Percentiles rank a stretch among this genome's conserved stretches.
These are phyloP conservation scores for Leccinum boreale DNA, from an alignment of 768 basidiomycete species.

Conservation along the genomic window DNA sequence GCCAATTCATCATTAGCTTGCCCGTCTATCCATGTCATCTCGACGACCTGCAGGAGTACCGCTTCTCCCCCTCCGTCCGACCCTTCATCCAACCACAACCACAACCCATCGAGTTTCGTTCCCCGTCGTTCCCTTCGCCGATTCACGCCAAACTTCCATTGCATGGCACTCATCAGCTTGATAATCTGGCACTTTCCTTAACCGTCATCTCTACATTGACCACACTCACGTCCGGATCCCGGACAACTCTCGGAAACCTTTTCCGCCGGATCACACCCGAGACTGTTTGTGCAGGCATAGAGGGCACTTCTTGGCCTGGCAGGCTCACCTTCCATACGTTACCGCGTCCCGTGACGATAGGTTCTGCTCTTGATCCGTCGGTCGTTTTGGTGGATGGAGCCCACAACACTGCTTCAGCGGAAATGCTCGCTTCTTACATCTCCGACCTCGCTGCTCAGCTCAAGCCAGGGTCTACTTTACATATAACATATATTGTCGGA, in stretches of 20 bases:
- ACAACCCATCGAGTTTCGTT: slow-evolving; percentile 40
- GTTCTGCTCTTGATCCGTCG: slow-evolving; percentile 20
- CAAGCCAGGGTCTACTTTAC: slow-evolving; percentile 25
- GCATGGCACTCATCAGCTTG: slow-evolving; percentile 78
- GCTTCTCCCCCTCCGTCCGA: slow-evolving; percentile 31
- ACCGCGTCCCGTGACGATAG: slow-evolving; percentile 19
- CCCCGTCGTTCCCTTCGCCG: slow-evolving; percentile 42
- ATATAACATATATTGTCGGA: slow-evolving; percentile 69
- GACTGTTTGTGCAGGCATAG: slow-evolving; percentile 56
- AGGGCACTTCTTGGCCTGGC: slow-evolving; percentile 70
- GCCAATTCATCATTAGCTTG: slow-evolving; percentile 35
- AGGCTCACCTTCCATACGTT: slow-evolving; percentile 67
- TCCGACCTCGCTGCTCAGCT: slow-evolving; percentile 33
- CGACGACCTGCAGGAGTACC: slow-evolving; percentile 25
- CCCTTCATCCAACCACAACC: slow-evolving; percentile 35
- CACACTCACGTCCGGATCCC: slow-evolving; percentile 33
- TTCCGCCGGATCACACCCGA: slow-evolving; percentile 42
- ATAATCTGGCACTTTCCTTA: slow-evolving; percentile 75
- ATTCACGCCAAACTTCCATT: slow-evolving; percentile 59
- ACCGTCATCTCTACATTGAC: slow-evolving; percentile 58
- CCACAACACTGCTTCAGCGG: slow-evolving; percentile 82
- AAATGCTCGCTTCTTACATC: slow-evolving; percentile 61
- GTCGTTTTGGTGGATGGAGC: slow-evolving; percentile 85
- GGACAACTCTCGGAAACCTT: slow-evolving; percentile 9
- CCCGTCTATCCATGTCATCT: slow-evolving; percentile 35